Evolutionary conservation across 495 filamentous ascomycete species (phyloP), one percentile per base, ranked within the genome.

Genomic region (Penicillium samsonianum): DNA sequence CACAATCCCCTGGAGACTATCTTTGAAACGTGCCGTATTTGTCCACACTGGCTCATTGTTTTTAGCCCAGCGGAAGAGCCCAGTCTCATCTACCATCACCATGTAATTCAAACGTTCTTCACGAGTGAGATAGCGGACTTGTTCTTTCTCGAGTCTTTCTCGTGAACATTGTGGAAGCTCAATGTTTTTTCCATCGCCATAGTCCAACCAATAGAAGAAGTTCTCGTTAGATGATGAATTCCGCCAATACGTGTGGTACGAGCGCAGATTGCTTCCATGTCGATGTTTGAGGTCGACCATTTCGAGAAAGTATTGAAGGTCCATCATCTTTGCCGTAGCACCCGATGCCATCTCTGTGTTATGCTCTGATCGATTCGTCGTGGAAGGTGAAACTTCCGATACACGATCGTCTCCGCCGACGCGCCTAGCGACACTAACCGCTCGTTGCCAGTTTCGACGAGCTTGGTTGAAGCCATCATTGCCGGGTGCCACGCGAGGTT

Each of bases 121-220:
- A 7, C 82, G 78, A 1, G 82, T 84, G 14, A 93, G 75, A 69
- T 93, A 93, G 17, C 90, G 78, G 0, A 93, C 85, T 58, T 84
- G 81, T 58, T 91, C 86, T 25, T 78, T 75, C 47, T 91, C 87
- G 4, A 93, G 73, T 23, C 77, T 73, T 50, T 87, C 84, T 9
- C 90, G 82, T 1, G 87, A 78, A 57, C 87, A 88, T 10, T 78
- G 71, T 5, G 78, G 71, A 11, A 89, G 64, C 38, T 86, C 80
- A 26, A 90, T 62, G 25, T 76, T 62, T 33, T 71, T 80, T 6
- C 90, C 90, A 38, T 85, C 87, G 3, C 92, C 92, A 48, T 90
- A 74, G 67, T 97, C 92, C n/a, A 96, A 79, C 92, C 92, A 96
- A 71, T 91, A 92, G 69, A 96, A 97, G 78, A 95, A 97, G 65